Evolutionary conservation across 805 yeast species (phyloP).

Genomic region (Cyberlindnera euphorbiae): DNA sequence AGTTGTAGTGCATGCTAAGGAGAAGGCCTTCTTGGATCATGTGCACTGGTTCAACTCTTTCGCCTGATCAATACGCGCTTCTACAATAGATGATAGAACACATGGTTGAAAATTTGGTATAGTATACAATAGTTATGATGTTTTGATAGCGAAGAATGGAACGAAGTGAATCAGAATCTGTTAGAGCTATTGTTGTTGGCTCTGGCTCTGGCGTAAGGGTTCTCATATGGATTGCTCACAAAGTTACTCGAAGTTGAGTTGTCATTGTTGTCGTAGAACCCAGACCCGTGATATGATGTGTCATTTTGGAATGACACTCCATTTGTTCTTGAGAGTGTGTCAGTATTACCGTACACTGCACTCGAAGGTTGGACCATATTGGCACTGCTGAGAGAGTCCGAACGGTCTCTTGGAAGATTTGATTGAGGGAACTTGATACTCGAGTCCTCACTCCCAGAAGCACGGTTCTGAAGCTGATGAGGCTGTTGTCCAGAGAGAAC

Average conservation of each 20-base stretch:
- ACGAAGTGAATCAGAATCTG: constrained; percentile 7
- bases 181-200: constrained; percentile 7
- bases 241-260: constrained; percentile 5
- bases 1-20: constrained; percentile 55
- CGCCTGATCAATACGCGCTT: not conserved
- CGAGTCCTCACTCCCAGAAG: constrained; percentile 12
- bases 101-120: not conserved
- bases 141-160: too few relatives aligned
- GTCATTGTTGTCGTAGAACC: constrained; percentile 6
- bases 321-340: constrained; percentile 13
- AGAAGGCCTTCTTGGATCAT: constrained; percentile 49
- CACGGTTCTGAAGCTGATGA: constrained; percentile 16
- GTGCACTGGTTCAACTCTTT: constrained; percentile 21
- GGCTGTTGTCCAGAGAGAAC: constrained; percentile 27
- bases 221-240: constrained; percentile 17
- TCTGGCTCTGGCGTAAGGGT: constrained; percentile 24
- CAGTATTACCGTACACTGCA: constrained; percentile 22
- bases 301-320: constrained; percentile 19
- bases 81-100: not conserved
- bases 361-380: constrained; percentile 22
- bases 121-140: too few relatives aligned
- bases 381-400: constrained; percentile 17
- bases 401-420: constrained; percentile 18
- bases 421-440: constrained; percentile 15
- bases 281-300: constrained; percentile 21